Evolutionary conservation across 129 eudicot species (phyloP), one percentile per base, ranked within the genome.

Genomic region (sunflower (Helianthus annuus)): DNA sequence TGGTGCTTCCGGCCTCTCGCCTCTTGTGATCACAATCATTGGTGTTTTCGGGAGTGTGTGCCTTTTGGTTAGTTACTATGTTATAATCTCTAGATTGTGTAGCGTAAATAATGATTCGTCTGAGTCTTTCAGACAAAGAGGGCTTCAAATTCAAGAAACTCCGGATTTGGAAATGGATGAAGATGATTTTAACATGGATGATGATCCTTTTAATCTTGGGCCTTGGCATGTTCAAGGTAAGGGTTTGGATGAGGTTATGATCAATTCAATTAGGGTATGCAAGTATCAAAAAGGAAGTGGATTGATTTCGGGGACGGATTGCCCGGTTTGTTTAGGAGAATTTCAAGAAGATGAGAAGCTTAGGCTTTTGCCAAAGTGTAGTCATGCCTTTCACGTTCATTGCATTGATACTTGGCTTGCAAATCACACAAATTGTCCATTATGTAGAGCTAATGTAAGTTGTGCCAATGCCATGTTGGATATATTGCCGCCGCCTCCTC

Each of bases 381-480:
- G 81, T 53, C 96, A 90, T 69, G 91, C 88, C 62, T 90, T 90
- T 79, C 96, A 90, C 80, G 84, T 80, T 12, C 62, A 56, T 42
- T 90, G 96, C 76, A 87, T 90, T 68, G 96, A 90, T 73, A 79
- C 84, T 29, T 90, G 96, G 96, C 90, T 90, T 63, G 64, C 66
- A 58, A 84, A 80, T 19, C 96, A 90, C 70, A 75, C 88, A 7
- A 87, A 78, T 68, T 90, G 96, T 67, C 94, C 96, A 11, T 74
- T 90, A 45, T 90, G 96, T 54, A 86, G 96, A 49, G 84, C 92
- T 48, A 86, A 82, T 67, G 74, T 86, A 3, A 76, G 15, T 48
- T 72, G 76, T 56, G 51, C 69, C 19, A 79, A 72, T 73, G 13
- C 63, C 54, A 32, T 34, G 61, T 56, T 84, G 16, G 13, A 27